These are phyloP conservation scores for Coprinellus aureogranulatus DNA, from an alignment of 768 basidiomycete genomes.

Conservation along the genomic window DNA sequence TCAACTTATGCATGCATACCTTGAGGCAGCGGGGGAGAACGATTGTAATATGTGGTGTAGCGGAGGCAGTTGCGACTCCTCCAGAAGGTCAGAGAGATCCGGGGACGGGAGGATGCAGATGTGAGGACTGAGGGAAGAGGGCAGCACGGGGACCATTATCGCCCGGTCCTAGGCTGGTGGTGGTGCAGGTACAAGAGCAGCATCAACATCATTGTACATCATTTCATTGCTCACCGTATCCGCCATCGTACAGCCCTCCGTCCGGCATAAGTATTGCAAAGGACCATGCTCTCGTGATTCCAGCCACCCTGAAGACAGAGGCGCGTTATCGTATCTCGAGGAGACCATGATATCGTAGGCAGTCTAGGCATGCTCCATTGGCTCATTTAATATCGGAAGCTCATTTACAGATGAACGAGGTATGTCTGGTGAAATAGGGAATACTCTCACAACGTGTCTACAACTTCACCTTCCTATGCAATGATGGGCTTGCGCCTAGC, in stretches of 20 bases:
- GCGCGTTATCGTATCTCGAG: constrained; percentile 14
- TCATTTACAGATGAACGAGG: neutral
- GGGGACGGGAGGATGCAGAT: constrained; percentile 70
- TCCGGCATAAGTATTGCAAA: too few species aligned
- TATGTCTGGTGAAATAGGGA: neutral
- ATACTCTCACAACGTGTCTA: neutral
- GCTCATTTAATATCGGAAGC: neutral
- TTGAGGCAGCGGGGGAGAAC: constrained; percentile 79
- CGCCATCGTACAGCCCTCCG: constrained; percentile 40
- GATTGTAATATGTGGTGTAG: constrained; percentile 76
- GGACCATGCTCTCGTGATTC: too few species aligned
- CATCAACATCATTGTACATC: too few species aligned
- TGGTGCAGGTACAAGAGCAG: too few species aligned
- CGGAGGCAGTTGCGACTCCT: constrained; percentile 59
- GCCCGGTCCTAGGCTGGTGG: too few species aligned
- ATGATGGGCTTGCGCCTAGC: constrained; percentile 24
- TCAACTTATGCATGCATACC: too few species aligned
- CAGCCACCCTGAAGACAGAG: constrained; percentile 60
- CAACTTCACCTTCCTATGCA: neutral
- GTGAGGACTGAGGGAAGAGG: constrained; percentile 78
- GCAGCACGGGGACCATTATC: constrained; percentile 52
- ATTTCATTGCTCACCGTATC: constrained; percentile 35
- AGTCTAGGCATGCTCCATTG: neutral
- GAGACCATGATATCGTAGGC: neutral
- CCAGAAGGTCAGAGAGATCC: constrained; percentile 64